These are phyloP conservation scores for Solanum chiquidenum DNA, from an alignment of 257 asterid species.

Conservation along the genomic window DNA sequence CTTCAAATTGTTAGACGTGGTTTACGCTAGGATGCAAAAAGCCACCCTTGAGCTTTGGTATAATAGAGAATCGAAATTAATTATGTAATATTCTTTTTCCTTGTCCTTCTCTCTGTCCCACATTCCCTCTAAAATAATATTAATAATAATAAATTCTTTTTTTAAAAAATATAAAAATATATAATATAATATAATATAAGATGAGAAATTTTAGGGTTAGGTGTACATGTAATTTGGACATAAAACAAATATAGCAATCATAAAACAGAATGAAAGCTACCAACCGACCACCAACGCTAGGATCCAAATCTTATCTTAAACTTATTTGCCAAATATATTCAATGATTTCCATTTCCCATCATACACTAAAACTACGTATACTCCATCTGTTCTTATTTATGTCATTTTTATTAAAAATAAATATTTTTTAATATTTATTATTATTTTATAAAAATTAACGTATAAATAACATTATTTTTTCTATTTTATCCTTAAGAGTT, in stretches of 20 bases:
- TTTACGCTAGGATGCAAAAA: too few relatives aligned
- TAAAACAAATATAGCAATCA: background rate
- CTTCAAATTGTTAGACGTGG: too few relatives aligned
- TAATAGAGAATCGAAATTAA: background rate
- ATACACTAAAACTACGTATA: background rate
- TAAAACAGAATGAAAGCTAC: background rate
- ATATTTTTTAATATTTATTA: too few relatives aligned
- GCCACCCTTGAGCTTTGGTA: too few relatives aligned
- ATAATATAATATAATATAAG: background rate
- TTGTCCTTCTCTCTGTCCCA: background rate
- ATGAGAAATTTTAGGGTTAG: background rate
- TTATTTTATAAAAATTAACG: too few relatives aligned
- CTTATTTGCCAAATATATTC: background rate
- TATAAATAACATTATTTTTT: accelerated
- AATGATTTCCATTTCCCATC: too few relatives aligned
- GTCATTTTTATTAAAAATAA: too few relatives aligned
- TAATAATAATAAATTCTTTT: too few relatives aligned
- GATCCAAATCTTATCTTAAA: background rate
- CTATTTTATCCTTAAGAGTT: accelerated
- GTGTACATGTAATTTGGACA: background rate
- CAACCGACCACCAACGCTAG: background rate
- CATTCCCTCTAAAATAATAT: background rate
- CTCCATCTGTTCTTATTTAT: accelerated
- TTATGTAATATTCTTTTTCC: background rate
- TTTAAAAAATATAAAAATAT: too few relatives aligned